These are phyloP conservation scores for Pezicula rhizophila DNA, from an alignment of 2,329 filamentous ascomycete species.

Conservation along the genomic window DNA sequence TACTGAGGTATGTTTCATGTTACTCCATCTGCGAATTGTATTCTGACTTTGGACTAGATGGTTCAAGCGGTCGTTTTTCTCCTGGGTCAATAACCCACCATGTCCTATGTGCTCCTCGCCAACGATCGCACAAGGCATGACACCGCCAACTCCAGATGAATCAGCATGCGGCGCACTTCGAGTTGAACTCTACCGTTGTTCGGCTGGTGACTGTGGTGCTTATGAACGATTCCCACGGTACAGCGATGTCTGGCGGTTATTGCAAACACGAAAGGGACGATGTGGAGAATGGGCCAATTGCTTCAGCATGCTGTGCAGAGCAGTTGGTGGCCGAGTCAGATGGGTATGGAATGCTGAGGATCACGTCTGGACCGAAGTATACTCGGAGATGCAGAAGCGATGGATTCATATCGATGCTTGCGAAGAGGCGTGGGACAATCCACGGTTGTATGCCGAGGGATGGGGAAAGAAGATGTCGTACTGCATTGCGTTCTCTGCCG, in stretches of 20 bases:
- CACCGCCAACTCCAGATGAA: conserved; percentile 81
- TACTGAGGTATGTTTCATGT: conserved; percentile 61
- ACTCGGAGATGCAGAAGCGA: conserved; percentile 84
- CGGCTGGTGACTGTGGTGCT: conserved; percentile 63
- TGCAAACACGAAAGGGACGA: conserved; percentile 80
- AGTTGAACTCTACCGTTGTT: conserved; percentile 89
- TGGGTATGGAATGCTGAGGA: conserved; percentile 99
- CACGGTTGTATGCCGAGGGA: conserved; percentile 83
- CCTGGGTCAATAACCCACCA: conserved; percentile 92
- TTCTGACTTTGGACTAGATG: conserved; percentile 49
- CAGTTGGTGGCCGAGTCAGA: conserved; percentile 81
- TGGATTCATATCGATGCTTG: conserved; percentile 98
- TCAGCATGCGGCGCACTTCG: conserved; percentile 78
- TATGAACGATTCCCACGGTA: conserved; percentile 91
- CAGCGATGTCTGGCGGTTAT: conserved; percentile 86
- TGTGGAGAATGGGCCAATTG: conserved; percentile 97
- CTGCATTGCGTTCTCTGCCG: conserved; percentile 92
- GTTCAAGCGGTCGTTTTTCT: conserved; percentile 94
- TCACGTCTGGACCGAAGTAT: conserved; percentile 96
- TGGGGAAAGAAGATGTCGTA: conserved; percentile 98
- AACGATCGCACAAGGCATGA: conserved; percentile 77
- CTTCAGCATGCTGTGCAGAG: conserved; percentile 96
- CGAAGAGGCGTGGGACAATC: conserved; percentile 93
- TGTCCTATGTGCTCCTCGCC: conserved; percentile 78
- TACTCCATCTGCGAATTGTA: conserved; percentile 7